These are phyloP conservation scores for Lolium multiflorum DNA, from an alignment of 176 grass and related monocot genomes.

Conservation along the genomic window DNA sequence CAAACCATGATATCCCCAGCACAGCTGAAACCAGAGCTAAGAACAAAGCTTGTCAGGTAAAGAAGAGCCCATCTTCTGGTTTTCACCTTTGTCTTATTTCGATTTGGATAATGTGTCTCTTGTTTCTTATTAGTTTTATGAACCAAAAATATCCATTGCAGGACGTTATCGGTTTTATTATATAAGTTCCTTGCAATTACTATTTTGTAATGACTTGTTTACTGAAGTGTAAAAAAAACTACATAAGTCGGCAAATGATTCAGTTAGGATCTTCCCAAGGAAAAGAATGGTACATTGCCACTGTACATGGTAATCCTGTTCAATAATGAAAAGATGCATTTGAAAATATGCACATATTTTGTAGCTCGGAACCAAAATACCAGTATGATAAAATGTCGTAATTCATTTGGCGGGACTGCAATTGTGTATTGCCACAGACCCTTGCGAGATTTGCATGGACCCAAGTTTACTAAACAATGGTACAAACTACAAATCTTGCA, in stretches of 20 bases:
- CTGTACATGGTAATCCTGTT: neutral
- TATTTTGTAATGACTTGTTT: neutral
- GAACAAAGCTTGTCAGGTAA: slow-evolving; percentile 95
- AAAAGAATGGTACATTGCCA: neutral
- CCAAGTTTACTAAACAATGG: neutral
- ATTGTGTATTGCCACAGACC: neutral
- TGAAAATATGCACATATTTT: neutral
- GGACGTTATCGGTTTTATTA: neutral
- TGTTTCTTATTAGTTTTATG: neutral
- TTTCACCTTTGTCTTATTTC: neutral
- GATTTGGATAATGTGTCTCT: neutral
- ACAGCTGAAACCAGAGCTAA: slow-evolving; percentile 98
- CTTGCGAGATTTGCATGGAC: neutral
- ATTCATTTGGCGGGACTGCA: neutral
- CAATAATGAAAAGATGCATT: neutral
- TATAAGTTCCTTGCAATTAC: neutral
- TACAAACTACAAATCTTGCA: neutral
- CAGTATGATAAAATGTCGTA: neutral
- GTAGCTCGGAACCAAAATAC: neutral
- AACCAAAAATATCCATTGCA: neutral
- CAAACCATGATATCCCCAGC: slow-evolving; percentile 92
- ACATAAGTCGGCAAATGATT: neutral
- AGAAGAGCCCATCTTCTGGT: neutral
- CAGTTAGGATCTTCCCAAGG: neutral
- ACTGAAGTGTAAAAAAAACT: neutral